A percentile compares a stretch with the other conserved stretches of the same genome.
Conservation (phyloP, 345 rosid genomes). For the Ceriops tagal region DNA sequence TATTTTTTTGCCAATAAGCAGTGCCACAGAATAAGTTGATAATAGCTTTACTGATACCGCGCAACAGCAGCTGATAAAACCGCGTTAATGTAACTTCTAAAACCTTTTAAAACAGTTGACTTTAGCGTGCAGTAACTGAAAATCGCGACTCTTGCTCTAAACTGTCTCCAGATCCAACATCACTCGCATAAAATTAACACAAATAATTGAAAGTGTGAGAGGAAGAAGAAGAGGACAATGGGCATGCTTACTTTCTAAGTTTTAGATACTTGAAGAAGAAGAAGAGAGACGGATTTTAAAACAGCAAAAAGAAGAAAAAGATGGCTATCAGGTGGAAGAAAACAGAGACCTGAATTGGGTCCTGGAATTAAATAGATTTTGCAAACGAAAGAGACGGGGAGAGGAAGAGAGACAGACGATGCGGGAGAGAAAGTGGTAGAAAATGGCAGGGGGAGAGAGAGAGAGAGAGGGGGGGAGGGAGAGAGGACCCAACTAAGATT, state of each 20-base stretch:
- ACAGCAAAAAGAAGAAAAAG: constrained; percentile 15
- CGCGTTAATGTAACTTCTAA: constrained; percentile 20
- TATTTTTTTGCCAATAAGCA: neutral
- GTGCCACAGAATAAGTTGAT: neutral
- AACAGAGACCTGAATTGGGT: no score
- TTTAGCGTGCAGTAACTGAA: constrained; percentile 24
- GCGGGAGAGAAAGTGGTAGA: no score
- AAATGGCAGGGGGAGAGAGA: no score
- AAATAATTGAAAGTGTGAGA: constrained; percentile 8
- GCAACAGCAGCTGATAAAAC: constrained; percentile 14
- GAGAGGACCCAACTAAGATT: no score
- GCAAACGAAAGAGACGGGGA: no score
- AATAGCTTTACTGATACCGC: neutral
- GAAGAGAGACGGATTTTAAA: constrained; percentile 32
- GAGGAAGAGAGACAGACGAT: no score
- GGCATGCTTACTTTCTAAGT: constrained; percentile 39
- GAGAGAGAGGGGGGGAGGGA: no score
- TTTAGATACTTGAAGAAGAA: constrained; percentile 33
- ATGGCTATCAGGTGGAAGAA: neutral
- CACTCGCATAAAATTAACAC: constrained; percentile 2
- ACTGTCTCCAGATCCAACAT: constrained; percentile 36
- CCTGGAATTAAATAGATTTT: no score
- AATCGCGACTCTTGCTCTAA: constrained; percentile 24
- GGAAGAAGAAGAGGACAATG: constrained; percentile 2
- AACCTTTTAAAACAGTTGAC: constrained; percentile 1